A percentile compares a stretch with the other conserved stretches of the same genome.
Evolutionary conservation across 345 rosid species (phyloP).

Genomic region (Lepidium aucheri): DNA sequence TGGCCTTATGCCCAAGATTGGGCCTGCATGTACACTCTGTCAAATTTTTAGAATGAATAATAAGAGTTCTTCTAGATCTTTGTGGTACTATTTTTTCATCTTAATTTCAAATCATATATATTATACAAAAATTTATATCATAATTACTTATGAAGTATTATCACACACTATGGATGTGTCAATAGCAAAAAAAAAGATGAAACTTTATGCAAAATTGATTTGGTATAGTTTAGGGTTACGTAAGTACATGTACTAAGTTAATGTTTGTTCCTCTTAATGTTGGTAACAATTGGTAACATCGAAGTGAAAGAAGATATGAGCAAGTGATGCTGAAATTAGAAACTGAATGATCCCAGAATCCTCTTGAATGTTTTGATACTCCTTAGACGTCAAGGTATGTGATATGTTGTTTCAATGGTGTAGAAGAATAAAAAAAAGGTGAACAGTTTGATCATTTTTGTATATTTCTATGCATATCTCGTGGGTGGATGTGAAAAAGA

Average conservation of each 20-base stretch:
- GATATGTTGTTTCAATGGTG: neutral
- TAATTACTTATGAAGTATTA: too few relatives aligned
- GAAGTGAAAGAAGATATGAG: constrained; percentile 53
- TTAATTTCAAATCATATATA: too few relatives aligned
- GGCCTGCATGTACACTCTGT: too few relatives aligned
- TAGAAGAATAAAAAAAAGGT: neutral
- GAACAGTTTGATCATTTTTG: neutral
- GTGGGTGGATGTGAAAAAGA: constrained; percentile 97
- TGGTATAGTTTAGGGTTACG: too few relatives aligned
- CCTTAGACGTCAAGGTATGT: constrained; percentile 42
- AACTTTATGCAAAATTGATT: too few relatives aligned
- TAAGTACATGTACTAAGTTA: neutral
- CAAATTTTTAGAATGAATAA: too few relatives aligned
- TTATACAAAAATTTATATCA: too few relatives aligned
- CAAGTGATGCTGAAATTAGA: constrained; percentile 36
- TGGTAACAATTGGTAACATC: constrained; percentile 35
- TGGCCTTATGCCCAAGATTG: too few relatives aligned
- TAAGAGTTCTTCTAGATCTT: too few relatives aligned
- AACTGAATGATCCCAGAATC: constrained; percentile 40
- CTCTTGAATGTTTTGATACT: constrained; percentile 46
- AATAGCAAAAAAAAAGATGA: too few relatives aligned
- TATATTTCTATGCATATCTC: constrained; percentile 76
- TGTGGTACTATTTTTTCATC: too few relatives aligned
- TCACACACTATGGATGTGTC: too few relatives aligned
- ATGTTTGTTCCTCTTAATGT: neutral